These are phyloP conservation scores for Solanum gandarillasii DNA, from an alignment of 257 asterid genomes.

Conservation along the genomic window DNA sequence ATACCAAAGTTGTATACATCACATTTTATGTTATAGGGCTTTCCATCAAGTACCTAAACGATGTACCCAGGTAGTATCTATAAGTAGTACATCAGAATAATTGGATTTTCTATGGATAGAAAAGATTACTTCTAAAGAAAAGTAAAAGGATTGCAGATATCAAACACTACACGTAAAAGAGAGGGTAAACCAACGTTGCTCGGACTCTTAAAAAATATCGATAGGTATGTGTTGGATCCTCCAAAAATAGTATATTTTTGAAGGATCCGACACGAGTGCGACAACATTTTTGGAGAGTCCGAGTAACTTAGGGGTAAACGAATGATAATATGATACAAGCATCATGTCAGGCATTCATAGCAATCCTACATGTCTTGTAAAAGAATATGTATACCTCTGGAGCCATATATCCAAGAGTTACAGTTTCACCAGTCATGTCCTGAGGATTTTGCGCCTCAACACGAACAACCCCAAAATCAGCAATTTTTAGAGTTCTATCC, in stretches of 20 bases:
- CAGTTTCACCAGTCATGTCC: conserved; percentile 98
- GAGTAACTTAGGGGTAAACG: background rate
- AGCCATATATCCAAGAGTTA: conserved; percentile 94
- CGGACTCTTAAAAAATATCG: too few relatives aligned
- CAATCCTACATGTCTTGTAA: background rate
- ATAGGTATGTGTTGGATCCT: too few relatives aligned
- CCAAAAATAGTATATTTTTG: too few relatives aligned
- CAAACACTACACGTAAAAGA: background rate
- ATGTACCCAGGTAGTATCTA: background rate
- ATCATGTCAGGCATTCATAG: background rate
- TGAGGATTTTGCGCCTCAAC: conserved; percentile 87
- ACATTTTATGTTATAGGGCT: conserved; percentile 88
- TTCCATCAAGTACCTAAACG: conserved; percentile 80
- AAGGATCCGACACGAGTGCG: too few relatives aligned
- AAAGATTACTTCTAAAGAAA: background rate
- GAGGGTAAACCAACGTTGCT: background rate
- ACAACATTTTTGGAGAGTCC: too few relatives aligned
- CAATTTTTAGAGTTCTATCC: conserved; percentile 53
- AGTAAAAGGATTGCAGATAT: background rate
- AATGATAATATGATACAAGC: background rate
- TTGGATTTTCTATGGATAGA: background rate
- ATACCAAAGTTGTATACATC: conserved; percentile 87
- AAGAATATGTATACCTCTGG: conserved; percentile 56
- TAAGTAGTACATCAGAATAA: background rate
- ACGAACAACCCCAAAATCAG: conserved; percentile 94